A percentile compares a stretch with the other conserved stretches of the same genome.
phyloP scores from a whole-genome alignment of 2,329 filamentous ascomycete species.

The Colletotrichum filicis region DNA sequence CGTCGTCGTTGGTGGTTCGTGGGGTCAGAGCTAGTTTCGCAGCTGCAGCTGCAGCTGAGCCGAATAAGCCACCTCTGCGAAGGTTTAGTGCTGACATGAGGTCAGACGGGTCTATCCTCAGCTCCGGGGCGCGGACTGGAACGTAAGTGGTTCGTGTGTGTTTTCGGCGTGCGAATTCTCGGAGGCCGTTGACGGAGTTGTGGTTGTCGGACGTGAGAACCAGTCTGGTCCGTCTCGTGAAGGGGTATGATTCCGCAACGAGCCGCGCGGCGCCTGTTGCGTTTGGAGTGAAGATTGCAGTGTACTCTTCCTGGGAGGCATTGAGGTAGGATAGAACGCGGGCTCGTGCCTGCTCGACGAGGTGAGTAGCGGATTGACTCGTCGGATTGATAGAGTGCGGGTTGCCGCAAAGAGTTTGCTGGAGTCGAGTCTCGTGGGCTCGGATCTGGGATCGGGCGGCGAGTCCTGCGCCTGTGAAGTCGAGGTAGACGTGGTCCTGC shows the following conservation, averaged over 20 bases:
- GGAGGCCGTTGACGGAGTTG: constrained; percentile 53
- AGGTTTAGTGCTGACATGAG: constrained; percentile 40
- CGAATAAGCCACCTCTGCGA: constrained; percentile 16
- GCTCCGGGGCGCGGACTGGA: constrained; percentile 40
- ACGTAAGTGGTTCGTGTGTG: constrained; percentile 45
- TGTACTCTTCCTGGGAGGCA: constrained; percentile 50
- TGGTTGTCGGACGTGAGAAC: constrained; percentile 54
- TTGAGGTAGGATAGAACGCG: constrained; percentile 47
- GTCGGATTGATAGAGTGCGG: constrained; percentile 53
- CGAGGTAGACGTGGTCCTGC: constrained; percentile 51
- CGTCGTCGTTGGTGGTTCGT: background rate
- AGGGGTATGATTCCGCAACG: constrained; percentile 52
- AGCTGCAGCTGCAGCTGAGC: background rate
- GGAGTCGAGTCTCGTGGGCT: constrained; percentile 45
- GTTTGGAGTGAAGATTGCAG: constrained; percentile 53
- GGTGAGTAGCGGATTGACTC: constrained; percentile 45
- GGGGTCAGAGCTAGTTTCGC: background rate
- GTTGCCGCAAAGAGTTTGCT: constrained; percentile 48
- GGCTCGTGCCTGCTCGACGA: constrained; percentile 45
- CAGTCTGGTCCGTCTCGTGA: constrained; percentile 38
- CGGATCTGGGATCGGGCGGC: constrained; percentile 45
- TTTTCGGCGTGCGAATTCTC: constrained; percentile 46
- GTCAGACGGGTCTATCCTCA: constrained; percentile 42
- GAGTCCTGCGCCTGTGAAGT: constrained; percentile 53
- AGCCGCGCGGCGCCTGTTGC: constrained; percentile 51